A percentile compares a stretch with the other conserved stretches of the same genome.
Evolutionary conservation across 768 basidiomycete genomes (phyloP).

Genomic region (Thelephora aurantiotincta): DNA sequence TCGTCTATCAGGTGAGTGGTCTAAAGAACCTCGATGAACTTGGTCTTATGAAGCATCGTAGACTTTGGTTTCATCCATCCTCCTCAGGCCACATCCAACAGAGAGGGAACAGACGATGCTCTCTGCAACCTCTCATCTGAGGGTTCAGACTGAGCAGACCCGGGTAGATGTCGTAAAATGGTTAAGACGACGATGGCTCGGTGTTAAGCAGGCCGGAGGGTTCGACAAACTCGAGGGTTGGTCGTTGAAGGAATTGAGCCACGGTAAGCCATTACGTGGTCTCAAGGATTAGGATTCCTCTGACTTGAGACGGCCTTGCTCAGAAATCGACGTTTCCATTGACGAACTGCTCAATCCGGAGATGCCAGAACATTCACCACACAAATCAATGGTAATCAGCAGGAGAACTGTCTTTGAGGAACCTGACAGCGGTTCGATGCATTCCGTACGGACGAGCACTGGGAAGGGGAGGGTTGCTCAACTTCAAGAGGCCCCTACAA

Average conservation of each 20-base stretch:
- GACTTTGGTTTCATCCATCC: constrained; percentile 60
- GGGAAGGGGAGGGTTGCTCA: constrained; percentile 17
- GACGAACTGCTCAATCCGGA: constrained; percentile 54
- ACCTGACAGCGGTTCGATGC: constrained; percentile 26
- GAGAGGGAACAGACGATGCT: constrained; percentile 49
- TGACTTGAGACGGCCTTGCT: background rate
- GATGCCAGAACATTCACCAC: constrained; percentile 13
- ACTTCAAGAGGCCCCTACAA: constrained; percentile 11
- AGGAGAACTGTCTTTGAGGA: constrained; percentile 15
- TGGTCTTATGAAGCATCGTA: constrained; percentile 14
- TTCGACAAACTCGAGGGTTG: constrained; percentile 77
- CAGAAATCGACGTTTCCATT: constrained; percentile 69
- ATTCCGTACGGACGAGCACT: constrained; percentile 32
- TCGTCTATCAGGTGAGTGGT: constrained; percentile 62
- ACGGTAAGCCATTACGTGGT: constrained; percentile 63
- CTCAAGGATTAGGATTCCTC: background rate
- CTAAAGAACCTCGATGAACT: background rate
- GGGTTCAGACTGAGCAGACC: constrained; percentile 61
- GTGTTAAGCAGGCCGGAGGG: constrained; percentile 59
- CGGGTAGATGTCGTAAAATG: constrained; percentile 53
- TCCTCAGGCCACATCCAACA: constrained; percentile 52
- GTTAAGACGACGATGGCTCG: constrained; percentile 68
- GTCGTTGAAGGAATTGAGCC: constrained; percentile 79
- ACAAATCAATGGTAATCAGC: constrained; percentile 9
- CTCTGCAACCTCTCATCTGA: constrained; percentile 52